Conservation (phyloP, 75 land plant species). For the Adiantum capillusveneris region DNA sequence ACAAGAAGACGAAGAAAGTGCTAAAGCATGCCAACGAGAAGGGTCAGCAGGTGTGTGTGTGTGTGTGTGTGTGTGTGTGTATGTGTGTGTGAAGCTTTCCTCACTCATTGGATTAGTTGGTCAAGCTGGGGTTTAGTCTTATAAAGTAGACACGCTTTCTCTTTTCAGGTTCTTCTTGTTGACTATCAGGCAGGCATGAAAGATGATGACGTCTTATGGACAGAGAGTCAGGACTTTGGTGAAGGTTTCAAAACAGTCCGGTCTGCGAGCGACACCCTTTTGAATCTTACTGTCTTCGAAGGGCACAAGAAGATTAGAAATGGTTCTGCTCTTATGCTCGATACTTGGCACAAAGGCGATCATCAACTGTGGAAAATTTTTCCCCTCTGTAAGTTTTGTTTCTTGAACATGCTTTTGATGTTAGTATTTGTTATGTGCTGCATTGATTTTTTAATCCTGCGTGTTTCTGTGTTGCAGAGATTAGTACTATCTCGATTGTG, state of each 20-base stretch:
- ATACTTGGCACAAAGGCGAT: constrained; percentile 10
- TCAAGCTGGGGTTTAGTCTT: no score
- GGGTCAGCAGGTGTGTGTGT: constrained; percentile 20
- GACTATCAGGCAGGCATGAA: not conserved
- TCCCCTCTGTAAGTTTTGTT: no score
- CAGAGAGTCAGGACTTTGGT: constrained; percentile 10
- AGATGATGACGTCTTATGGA: constrained; percentile 4
- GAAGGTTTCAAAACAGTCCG: constrained; percentile 5
- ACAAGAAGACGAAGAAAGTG: constrained; percentile 39
- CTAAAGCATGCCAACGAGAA: constrained; percentile 27
- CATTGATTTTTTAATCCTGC: no score
- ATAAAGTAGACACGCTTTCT: no score
- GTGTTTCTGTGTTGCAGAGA: no score
- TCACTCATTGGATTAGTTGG: no score
- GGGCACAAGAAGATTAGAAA: constrained; percentile 6
- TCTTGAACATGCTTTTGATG: no score
- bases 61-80: constrained; percentile 5
- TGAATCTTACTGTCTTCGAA: not conserved
- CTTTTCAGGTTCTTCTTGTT: constrained; percentile 1
- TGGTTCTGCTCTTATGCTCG: constrained; percentile 5
- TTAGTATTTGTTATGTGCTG: no score
- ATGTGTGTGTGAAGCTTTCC: constrained; percentile 7
- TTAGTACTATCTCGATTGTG: no score
- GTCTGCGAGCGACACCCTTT: constrained; percentile 2
- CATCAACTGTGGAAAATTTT: constrained; percentile 7